Evolutionary conservation across 805 yeast species (phyloP).

Genomic region (baker's yeast (Saccharomyces cerevisiae)): DNA sequence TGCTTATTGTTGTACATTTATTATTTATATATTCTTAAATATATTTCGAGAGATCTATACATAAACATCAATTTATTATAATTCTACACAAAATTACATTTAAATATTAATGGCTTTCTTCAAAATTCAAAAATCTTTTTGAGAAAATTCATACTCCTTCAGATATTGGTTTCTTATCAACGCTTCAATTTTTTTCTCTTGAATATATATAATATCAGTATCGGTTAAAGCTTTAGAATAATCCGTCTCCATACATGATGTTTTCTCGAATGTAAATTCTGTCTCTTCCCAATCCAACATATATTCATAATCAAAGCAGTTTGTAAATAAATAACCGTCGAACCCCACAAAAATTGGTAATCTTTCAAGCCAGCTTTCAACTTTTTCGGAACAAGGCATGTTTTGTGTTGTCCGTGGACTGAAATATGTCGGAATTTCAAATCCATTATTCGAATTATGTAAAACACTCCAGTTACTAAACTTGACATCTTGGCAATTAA

Average conservation of each 20-base stretch:
- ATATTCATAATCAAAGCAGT: conserved; percentile 21
- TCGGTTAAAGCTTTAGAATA: conserved; percentile 7
- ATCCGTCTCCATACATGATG: conserved; percentile 1
- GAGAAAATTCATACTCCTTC: neutral
- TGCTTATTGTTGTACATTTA: neutral
- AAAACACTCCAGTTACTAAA: neutral
- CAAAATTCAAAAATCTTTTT: neutral
- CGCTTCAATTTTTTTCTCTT: conserved; percentile 17
- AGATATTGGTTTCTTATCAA: conserved; percentile 16
- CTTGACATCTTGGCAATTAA: neutral
- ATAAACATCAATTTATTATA: neutral
- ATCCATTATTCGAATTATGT: neutral
- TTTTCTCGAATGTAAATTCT: conserved; percentile 18
- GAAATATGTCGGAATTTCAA: conserved; percentile 38
- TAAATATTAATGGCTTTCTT: neutral
- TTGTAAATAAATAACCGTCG: conserved; percentile 12
- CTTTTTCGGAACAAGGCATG: conserved; percentile 63
- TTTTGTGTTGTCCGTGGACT: conserved; percentile 55
- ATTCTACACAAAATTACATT: neutral
- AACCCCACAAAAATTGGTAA: conserved; percentile 39
- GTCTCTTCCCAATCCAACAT: conserved; percentile 29
- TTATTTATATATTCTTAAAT: neutral
- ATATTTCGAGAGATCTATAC: neutral
- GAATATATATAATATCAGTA: conserved; percentile 19
- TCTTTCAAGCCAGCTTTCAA: conserved; percentile 50